Evolutionary conservation across 345 rosid genomes (phyloP).

Genomic region (Bretschneidera sinensis): DNA sequence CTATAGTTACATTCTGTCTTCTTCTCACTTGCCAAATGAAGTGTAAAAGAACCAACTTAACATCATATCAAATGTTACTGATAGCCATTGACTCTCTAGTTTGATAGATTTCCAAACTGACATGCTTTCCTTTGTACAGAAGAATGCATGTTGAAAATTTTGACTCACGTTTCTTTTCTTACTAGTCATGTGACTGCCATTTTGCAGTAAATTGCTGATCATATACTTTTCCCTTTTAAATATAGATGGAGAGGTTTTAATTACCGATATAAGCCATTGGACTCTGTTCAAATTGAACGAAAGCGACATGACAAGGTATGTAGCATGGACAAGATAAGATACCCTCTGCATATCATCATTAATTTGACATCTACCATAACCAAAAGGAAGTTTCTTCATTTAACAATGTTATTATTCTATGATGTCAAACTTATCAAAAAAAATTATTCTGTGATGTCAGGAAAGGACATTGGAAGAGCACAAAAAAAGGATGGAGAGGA

Average conservation of each 20-base stretch:
- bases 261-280: slow-evolving; percentile 50
- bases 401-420: neutral
- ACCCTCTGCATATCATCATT: neutral
- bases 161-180: neutral
- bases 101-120: no score
- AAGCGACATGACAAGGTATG: slow-evolving; percentile 64
- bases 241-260: slow-evolving; percentile 82
- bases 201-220: slow-evolving; percentile 8
- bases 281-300: slow-evolving; percentile 55
- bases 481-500: slow-evolving; percentile 60
- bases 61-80: no score
- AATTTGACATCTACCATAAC: neutral
- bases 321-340: neutral
- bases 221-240: neutral
- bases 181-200: neutral
- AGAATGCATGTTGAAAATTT: neutral
- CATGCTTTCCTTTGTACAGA: no score
- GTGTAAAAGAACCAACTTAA: no score
- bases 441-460: no score
- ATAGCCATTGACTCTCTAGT: no score
- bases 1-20: no score
- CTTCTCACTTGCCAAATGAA: no score
- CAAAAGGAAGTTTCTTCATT: neutral
- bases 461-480: slow-evolving; percentile 88
- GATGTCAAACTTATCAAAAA: no score